Percentiles rank a stretch among this genome's conserved stretches.
Conservation (phyloP, 208 protist genomes). For the Trypanosoma avium region DNA sequence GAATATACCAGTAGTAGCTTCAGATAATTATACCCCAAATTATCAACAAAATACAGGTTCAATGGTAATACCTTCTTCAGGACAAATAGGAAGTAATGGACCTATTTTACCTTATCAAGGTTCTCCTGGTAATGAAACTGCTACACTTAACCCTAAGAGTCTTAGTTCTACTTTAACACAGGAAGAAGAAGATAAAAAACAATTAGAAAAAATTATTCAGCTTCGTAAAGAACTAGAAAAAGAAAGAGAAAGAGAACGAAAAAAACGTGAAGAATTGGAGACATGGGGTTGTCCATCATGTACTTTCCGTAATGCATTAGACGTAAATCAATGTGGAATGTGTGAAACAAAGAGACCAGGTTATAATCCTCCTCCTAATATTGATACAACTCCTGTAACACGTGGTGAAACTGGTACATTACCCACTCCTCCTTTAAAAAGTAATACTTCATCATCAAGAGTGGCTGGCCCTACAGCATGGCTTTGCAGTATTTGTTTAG, state of each 20-base stretch:
- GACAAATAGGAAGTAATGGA: background rate
- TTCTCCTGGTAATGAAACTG: background rate
- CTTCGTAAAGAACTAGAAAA: conserved; percentile 76
- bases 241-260: conserved; percentile 71
- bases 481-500: conserved; percentile 65
- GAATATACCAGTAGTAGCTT: no score
- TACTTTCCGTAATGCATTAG: conserved; percentile 74
- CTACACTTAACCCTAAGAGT: conserved; percentile 2
- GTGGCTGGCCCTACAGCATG: conserved; percentile 41
- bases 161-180: conserved; percentile 15
- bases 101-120: background rate
- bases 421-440: conserved; percentile 6
- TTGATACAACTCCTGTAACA: background rate
- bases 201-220: conserved; percentile 83
- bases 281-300: conserved; percentile 78
- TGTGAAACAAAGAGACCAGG: conserved; percentile 54
- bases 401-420: conserved; percentile 3
- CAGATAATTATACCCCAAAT: no score
- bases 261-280: conserved; percentile 59
- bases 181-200: conserved; percentile 72
- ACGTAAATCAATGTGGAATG: conserved; percentile 56
- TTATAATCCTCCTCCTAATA: conserved; percentile 28
- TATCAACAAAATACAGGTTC: no score
- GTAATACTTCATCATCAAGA: background rate
- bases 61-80: no score